Evolutionary conservation across 805 yeast genomes (phyloP).

Genomic region (Candida nemodendra): DNA sequence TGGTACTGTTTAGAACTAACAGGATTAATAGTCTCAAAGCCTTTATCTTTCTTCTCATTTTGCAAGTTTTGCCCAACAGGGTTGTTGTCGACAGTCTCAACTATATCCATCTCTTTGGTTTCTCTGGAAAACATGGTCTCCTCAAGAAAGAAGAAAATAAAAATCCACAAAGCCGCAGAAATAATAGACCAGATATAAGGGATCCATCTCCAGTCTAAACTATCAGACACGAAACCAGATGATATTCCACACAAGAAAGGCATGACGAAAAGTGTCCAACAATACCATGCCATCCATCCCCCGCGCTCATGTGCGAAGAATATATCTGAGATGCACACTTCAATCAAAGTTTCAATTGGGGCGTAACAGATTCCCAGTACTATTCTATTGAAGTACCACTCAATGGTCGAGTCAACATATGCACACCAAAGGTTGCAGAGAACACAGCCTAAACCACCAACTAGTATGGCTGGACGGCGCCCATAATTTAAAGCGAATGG

Average conservation of each 20-base stretch:
- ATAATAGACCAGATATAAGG: conserved; percentile 47
- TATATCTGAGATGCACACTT: conserved; percentile 27
- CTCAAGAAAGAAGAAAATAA: conserved; percentile 56
- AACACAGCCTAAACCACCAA: conserved; percentile 9
- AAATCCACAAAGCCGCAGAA: conserved; percentile 51
- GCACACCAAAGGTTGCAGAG: conserved; percentile 52
- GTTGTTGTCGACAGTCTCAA: conserved; percentile 10
- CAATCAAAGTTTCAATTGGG: conserved; percentile 38
- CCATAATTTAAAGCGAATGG: conserved; percentile 35
- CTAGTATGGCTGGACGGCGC: conserved; percentile 17
- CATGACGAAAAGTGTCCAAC: conserved; percentile 31
- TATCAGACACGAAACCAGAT: conserved; percentile 25
- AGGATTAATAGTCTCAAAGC: conserved; percentile 16
- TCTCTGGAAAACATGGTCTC: conserved; percentile 51
- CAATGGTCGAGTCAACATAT: conserved; percentile 8
- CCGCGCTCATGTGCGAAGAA: conserved; percentile 37
- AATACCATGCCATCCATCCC: conserved; percentile 36
- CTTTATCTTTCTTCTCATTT: conserved; percentile 9
- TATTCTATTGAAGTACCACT: conserved; percentile 20
- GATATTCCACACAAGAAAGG: conserved; percentile 32
- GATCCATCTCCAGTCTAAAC: conserved; percentile 13
- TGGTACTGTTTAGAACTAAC: conserved; percentile 16
- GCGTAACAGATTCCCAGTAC: conserved; percentile 21
- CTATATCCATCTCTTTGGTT: conserved; percentile 13
- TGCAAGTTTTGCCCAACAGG: conserved; percentile 18